Evolutionary conservation across 495 filamentous ascomycete genomes (phyloP), one percentile per base, ranked within the genome.

Genomic region (Saxophila tyrrhenica): DNA sequence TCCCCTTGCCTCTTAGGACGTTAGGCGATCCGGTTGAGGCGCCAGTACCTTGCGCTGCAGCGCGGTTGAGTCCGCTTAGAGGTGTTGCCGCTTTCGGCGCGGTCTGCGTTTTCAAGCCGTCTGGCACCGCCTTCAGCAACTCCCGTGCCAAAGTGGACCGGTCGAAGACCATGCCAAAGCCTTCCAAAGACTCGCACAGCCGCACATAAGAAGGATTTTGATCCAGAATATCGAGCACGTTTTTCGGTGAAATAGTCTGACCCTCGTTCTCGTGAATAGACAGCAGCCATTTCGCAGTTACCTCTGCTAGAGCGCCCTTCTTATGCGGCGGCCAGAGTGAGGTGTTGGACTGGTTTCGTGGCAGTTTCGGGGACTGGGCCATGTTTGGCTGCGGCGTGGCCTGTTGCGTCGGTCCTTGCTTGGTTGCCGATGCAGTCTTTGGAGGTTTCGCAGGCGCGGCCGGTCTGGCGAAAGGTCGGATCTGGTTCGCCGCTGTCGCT

Each of bases 161-260:
- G 51, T 78, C 69, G 39, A 79, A 57, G 16, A 57, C 55, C 24
- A 78, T 64, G 1, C 72, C 71, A 44, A 63, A 63, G 1, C 41
- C 25, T 50, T 79, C 77, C n/a, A 79, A 61, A 25, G 62, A 57
- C 53, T 74, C 69, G 59, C 76, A 79, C 3, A 79, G 62, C 47
- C 72, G 68, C 48, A 64, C 65, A 60, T 79, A 79, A 17, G 67
- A 71, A 0, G 75, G 75, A 62, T 77, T 76, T 19, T 51, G 51
- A 39, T 77, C 64, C 19, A 79, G 57, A 23, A 79, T 63, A 8
- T 50, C 50, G 39, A 64, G 61, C 0, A 79, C 64, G 20, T 68
- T 50, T 3, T 69, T 60, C n/a, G 64, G 16, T 17, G 16, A 29
- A 11, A 66, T 29, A 2, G 35, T 55, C 13, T 52, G 63, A 19